phyloP scores from a whole-genome alignment of 2,329 filamentous ascomycete genomes.

The Cordyceps cicadae region DNA sequence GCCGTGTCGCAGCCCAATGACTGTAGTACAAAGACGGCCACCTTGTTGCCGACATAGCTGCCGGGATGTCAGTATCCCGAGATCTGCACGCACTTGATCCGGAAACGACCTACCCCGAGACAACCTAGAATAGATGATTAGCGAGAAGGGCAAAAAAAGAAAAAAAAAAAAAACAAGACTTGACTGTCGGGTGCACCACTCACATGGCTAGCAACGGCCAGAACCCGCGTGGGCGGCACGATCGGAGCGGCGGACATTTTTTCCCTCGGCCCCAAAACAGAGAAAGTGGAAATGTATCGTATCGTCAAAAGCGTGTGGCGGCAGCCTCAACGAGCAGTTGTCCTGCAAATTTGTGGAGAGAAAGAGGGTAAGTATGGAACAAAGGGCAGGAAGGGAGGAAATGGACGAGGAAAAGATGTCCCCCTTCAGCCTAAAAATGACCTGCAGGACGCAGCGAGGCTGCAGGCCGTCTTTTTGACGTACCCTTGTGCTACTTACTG shows the following conservation, averaged over 20 bases:
- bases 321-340: background rate
- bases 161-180: background rate
- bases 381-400: background rate
- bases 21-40: constrained; percentile 92
- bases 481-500: no score
- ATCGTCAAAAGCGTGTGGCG: background rate
- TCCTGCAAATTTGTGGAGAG: background rate
- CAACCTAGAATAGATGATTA: constrained; percentile 26
- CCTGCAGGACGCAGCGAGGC: background rate
- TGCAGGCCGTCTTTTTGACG: no score
- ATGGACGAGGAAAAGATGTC: background rate
- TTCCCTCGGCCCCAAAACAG: background rate
- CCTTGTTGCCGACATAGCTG: constrained; percentile 96
- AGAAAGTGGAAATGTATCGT: background rate
- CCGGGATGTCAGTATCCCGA: background rate
- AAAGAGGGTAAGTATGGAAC: background rate
- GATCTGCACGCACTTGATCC: background rate
- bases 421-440: background rate
- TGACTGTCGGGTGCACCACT: constrained; percentile 24
- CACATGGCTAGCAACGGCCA: constrained; percentile 95
- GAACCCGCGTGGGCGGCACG: constrained; percentile 56
- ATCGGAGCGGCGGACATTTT: constrained; percentile 9
- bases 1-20: constrained; percentile 88
- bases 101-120: constrained; percentile 29
- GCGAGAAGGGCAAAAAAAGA: background rate